Base-by-base conservation (phyloP, 371 early-diverging fungal species). In the Apophysomyces variabilis region DNA sequence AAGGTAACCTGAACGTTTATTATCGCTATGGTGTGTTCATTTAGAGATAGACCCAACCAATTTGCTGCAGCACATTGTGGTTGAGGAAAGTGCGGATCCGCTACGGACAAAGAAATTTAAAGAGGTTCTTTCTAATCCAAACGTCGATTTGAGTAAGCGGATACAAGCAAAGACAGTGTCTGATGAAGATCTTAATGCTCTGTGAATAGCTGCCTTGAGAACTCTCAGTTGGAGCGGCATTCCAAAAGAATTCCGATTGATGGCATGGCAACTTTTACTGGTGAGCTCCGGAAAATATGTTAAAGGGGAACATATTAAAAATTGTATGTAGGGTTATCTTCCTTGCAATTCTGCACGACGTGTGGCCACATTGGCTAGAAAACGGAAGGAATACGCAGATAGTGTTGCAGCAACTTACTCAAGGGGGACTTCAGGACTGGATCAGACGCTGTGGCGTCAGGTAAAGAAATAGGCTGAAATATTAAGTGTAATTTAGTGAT, bases 151-250 rank as follows among this genome's bases (percentile, higher is more conserved):
- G 62, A 90, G 91, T 87, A 73, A 62, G 73, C 41, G 12, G 32
- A 12, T 18, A 37, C 21, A 16, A 37, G 14, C 18, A 14, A 50
- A 5, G 16, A 26, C n/a, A 37, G n/a, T 1, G 18, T 5, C 6
- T 35, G 14, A 59, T 11, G 38, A 14, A 38, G 38, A 37, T 54
- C 39, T 26, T 57, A 18, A 67, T 16, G 26, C 21, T n/a, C 14
- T 12, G 16, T 7, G 35, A 35, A 7, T 60, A 78, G 93, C 73
- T 47, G 84, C 87, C 39, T 79, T 96, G 32, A 79, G 90, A 39
- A 88, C 89, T 68, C 78, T 95, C 7, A 90, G 93, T 70, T 98
- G 98, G 98, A 88, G 89, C 57, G 97, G 98, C 0, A 91, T 97
- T 26, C 96, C 97, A 0, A 85, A 86, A 13, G 90, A 94, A 67